Base-by-base conservation (phyloP, 1,284 basidiomycete species). In the Cryptococcus sp. region DNA sequence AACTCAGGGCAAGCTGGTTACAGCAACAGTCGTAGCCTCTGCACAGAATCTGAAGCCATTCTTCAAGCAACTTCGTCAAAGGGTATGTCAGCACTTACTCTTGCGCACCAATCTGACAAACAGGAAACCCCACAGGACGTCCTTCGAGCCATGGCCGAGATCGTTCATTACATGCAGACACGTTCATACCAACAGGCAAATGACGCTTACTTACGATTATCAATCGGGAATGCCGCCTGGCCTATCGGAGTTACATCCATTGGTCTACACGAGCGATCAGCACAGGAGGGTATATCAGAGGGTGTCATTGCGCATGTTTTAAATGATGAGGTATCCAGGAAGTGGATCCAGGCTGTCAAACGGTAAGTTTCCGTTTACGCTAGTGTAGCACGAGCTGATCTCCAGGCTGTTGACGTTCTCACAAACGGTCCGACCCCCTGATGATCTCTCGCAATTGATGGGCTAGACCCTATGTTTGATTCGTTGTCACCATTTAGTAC, bases 181-280 rank as follows among this genome's bases (percentile, higher is more conserved):
- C 84, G 96, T 24, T 84, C 93, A 72, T 99, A 98, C 67, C 87
- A 96, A 66, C 83, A 81, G 53, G 96, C 96, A 0, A 98, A 98
- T 67, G 96, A 99, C 70, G 87, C 92, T 0, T 99, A 99, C 73
- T 82, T 99, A 16, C 87, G 94, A 22, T 78, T 99, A 31, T 93
- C 89, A 3, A 99, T 99, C 57, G 96, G 96, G 16, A 99, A 97
- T 69, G 94, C 96, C 0, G 93, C 96, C 1, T 99, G 96, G 96
- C 96, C 96, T 0, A 98, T 99, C 67, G 96, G 96, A 50, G 96
- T 98, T 4, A 98, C 96, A 54, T 94, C 94, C 87, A 94, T 97
- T 77, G 91, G 94, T 78, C 98, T 98, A 59, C 96, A 98, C 76
- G 94, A 96, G 75, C 87, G 96, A 69, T 93, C 90, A 1, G 93